Conservation (phyloP, 1,284 basidiomycete genomes). For the Cystobasidiaceae sp. region DNA sequence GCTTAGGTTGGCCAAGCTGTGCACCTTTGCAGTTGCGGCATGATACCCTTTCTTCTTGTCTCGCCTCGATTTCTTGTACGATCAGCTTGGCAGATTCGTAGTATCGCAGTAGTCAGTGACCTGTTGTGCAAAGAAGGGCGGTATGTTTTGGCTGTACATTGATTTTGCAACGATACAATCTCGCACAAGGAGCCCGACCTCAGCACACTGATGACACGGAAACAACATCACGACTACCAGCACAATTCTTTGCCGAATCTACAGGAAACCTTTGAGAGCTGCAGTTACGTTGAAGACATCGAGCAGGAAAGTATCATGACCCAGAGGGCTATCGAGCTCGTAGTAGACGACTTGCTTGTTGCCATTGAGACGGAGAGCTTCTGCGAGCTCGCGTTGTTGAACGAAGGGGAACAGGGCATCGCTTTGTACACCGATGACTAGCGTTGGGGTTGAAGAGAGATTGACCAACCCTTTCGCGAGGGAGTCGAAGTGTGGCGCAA, state of each 20-base stretch:
- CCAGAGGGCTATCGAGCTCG: conserved; percentile 96
- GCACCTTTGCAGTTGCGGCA: background rate
- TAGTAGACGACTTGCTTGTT: conserved; percentile 88
- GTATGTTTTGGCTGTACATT: too few relatives aligned
- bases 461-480: conserved; percentile 77
- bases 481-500: conserved; percentile 65
- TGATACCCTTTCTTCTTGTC: too few relatives aligned
- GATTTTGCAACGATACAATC: too few relatives aligned
- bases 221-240: too few relatives aligned
- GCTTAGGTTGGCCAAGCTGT: background rate
- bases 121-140: too few relatives aligned
- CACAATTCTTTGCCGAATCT: background rate
- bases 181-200: too few relatives aligned
- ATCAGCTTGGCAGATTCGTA: too few relatives aligned
- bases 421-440: conserved; percentile 91
- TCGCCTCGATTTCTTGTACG: too few relatives aligned
- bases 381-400: conserved; percentile 91
- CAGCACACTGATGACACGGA: too few relatives aligned
- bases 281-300: conserved; percentile 73
- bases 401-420: conserved; percentile 97
- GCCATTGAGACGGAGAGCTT: conserved; percentile 83
- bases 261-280: conserved; percentile 69
- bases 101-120: too few relatives aligned
- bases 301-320: conserved; percentile 81
- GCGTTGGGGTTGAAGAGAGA: conserved; percentile 68